Evolutionary conservation across 495 filamentous ascomycete species (phyloP), one percentile per base, ranked within the genome.

Genomic region (Aspergillus steynii): DNA sequence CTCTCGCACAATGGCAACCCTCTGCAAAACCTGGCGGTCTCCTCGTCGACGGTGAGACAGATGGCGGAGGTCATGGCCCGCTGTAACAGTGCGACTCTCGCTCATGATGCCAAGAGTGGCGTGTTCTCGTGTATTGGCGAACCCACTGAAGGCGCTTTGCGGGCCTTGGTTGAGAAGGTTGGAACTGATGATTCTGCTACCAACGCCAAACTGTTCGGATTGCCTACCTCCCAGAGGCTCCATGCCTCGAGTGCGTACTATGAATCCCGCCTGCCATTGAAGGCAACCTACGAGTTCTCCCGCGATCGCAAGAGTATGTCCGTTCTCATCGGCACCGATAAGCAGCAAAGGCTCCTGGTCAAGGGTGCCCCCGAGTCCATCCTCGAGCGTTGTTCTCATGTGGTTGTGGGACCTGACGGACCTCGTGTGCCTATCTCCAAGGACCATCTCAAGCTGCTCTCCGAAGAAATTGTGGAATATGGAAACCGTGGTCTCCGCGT

Each of bases 231-330:
- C 9, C 82, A 90, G 47, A 83, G 85, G 53, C 77, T 95, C 20
- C 90, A 97, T 72, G 82, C 85, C 65, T 86, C 90, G 50, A 97
- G 91, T 80, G 83, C 85, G 46, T 90, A 88, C 80, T 97, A 96
- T 70, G 94, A 96, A 77, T 78, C 86, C 57, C 82, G 83, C 66
- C 82, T 85, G 53, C 85, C 86, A 34, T 85, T 88, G 56, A 82
- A 96, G 59, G 87, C 93, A 1, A 96, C 92, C 14, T 99, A 93
- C 63, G 96, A 99, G 71, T 99, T 99, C 76, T 98, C 96, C 5
- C 88, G 96, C 68, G 96, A 98, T 73, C 85, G 96, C 26, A 99
- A 99, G 83, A 98, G 96, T 71, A 99, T 99, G 96, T 99, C 96
- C 29, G 96, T 98, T 31, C 84, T 97, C 20, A 89, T 95, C 52